Evolutionary conservation across 176 grass and related monocot species (phyloP).

Genomic region (Juncus inflexus): DNA sequence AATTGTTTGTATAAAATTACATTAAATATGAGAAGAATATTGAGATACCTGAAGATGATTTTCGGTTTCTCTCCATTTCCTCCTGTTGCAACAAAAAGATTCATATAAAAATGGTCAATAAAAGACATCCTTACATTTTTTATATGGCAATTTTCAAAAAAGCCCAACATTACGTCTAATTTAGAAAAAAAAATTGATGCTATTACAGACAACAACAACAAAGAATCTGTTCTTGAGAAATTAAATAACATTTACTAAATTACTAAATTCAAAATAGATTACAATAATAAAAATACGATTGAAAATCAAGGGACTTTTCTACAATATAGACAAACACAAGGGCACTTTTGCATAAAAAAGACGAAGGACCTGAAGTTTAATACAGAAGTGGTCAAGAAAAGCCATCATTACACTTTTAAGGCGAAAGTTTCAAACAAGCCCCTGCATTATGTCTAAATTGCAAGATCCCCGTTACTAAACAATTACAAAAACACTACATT

Average conservation of each 20-base stretch:
- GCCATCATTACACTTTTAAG: too few species aligned
- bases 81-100: conserved; percentile 49
- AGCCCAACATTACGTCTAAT: background rate
- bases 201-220: background rate
- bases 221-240: background rate
- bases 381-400: background rate
- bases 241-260: too few species aligned
- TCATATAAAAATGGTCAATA: conserved; percentile 14
- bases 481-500: background rate
- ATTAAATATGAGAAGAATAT: background rate
- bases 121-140: background rate
- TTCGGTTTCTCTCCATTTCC: conserved; percentile 94
- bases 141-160: too few species aligned
- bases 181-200: conserved; percentile 12
- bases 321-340: background rate
- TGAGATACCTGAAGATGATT: conserved; percentile 61
- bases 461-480: too few species aligned
- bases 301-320: background rate
- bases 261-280: too few species aligned
- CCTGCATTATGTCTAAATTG: too few species aligned
- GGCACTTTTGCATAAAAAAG: background rate
- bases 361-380: conserved; percentile 64
- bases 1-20: background rate
- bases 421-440: too few species aligned
- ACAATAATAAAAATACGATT: too few species aligned